These are phyloP conservation scores for Aspergillus sp. DNA, from an alignment of 2,329 filamentous ascomycete genomes.

Conservation along the genomic window DNA sequence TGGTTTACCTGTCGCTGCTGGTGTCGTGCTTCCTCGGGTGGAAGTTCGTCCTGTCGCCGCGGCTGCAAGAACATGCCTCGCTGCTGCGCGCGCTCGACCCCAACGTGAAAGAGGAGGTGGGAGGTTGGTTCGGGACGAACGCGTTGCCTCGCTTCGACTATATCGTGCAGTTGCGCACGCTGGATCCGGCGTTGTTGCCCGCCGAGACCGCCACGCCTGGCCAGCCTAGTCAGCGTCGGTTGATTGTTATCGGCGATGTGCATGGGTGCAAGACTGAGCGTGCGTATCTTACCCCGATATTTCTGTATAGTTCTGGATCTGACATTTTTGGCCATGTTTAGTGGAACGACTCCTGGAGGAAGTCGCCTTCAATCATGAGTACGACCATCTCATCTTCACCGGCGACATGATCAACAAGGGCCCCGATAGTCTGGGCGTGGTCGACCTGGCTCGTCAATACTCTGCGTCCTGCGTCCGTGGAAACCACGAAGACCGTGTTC, in stretches of 20 bases:
- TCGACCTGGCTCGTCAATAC: slow-evolving; percentile 70
- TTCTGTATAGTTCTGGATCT: not conserved
- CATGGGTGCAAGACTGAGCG: slow-evolving; percentile 78
- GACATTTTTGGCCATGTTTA: slow-evolving; percentile 14
- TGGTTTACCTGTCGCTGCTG: slow-evolving; percentile 34
- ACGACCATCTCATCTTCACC: slow-evolving; percentile 72
- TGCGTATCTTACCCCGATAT: slow-evolving; percentile 24
- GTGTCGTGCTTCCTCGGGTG: slow-evolving; percentile 31
- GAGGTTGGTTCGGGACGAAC: slow-evolving; percentile 48
- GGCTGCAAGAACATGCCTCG: slow-evolving; percentile 28
- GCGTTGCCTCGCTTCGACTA: slow-evolving; percentile 47
- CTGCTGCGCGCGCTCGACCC: slow-evolving; percentile 32
- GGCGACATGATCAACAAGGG: slow-evolving; percentile 86
- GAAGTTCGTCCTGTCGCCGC: slow-evolving; percentile 30
- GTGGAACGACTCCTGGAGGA: slow-evolving; percentile 63
- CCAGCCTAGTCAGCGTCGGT: slow-evolving; percentile 47
- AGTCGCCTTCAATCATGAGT: slow-evolving; percentile 57
- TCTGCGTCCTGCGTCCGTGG: slow-evolving; percentile 81
- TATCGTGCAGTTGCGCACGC: slow-evolving; percentile 49
- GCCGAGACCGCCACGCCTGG: slow-evolving; percentile 16
- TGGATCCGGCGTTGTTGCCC: slow-evolving; percentile 50
- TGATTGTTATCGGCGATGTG: slow-evolving; percentile 86
- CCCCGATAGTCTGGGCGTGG: slow-evolving; percentile 74
- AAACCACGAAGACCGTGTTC: slow-evolving; percentile 85
- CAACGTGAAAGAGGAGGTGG: slow-evolving; percentile 22